Percentiles rank a stretch among this genome's conserved stretches.
These are phyloP conservation scores for Ogataea dorogensis DNA, from an alignment of 805 yeast genomes.

Conservation along the genomic window DNA sequence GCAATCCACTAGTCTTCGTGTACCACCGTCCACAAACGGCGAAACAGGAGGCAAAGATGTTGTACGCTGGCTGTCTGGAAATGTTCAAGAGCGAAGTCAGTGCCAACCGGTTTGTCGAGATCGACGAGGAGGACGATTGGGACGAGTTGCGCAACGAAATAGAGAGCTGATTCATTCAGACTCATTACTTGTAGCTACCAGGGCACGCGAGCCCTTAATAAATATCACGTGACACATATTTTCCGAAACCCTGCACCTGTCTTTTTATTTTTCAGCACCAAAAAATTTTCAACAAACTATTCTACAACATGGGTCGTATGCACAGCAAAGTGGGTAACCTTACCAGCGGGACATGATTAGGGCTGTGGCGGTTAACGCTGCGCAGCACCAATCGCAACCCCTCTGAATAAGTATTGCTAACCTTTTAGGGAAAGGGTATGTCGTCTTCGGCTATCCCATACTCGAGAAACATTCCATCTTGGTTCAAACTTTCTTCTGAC, in stretches of 20 bases:
- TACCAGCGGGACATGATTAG: conserved; percentile 10
- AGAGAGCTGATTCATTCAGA: not conserved
- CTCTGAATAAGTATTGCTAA: conserved; percentile 30
- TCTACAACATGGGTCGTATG: conserved; percentile 96
- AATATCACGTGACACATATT: conserved; percentile 13
- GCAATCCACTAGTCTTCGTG: conserved; percentile 72
- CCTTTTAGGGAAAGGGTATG: conserved; percentile 92
- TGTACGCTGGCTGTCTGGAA: conserved; percentile 89
- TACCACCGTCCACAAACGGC: conserved; percentile 88
- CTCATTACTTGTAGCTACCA: conserved; percentile 1
- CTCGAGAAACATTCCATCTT: conserved; percentile 97
- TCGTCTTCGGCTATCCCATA: conserved; percentile 98
- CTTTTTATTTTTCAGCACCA: conserved; percentile 6
- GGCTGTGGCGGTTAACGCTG: conserved; percentile 36
- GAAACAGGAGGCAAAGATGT: conserved; percentile 80
- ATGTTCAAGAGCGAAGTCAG: conserved; percentile 75
- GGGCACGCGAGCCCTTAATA: conserved; percentile 9
- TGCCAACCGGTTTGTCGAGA: conserved; percentile 59
- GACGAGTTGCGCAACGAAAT: conserved; percentile 8
- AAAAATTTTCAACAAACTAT: conserved; percentile 8
- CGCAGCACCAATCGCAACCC: conserved; percentile 49
- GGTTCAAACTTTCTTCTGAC: conserved; percentile 97
- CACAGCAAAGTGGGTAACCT: conserved; percentile 87
- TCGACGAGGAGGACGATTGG: conserved; percentile 69
- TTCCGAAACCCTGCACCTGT: not conserved